Evolutionary conservation across 768 basidiomycete genomes (phyloP).

Genomic region (Hericium alpestre): DNA sequence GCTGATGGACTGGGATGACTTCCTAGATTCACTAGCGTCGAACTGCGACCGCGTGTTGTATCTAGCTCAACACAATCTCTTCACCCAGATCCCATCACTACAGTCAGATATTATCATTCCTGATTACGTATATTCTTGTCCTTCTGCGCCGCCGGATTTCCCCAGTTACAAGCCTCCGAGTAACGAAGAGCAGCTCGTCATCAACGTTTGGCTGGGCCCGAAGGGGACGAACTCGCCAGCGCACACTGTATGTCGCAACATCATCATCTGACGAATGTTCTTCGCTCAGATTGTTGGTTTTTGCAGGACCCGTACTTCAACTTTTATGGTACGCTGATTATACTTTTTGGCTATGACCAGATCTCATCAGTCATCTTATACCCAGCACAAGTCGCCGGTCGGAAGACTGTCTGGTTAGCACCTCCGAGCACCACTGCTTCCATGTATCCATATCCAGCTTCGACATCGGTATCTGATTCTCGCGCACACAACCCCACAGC

Average conservation of each 20-base stretch:
- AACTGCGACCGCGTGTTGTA: constrained; percentile 37
- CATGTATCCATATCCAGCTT: constrained; percentile 50
- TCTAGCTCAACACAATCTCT: constrained; percentile 84
- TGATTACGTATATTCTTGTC: constrained; percentile 74
- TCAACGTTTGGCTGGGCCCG: constrained; percentile 82
- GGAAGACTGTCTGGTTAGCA: constrained; percentile 88
- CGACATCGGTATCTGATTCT: constrained; percentile 3
- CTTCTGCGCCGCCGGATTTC: constrained; percentile 30
- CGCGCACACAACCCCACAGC: constrained; percentile 27
- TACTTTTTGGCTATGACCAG: not conserved
- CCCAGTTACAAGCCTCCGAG: constrained; percentile 52
- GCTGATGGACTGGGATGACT: constrained; percentile 68
- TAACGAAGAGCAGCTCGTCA: constrained; percentile 53
- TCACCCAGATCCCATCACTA: constrained; percentile 75
- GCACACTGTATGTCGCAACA: constrained; percentile 56
- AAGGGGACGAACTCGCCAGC: constrained; percentile 75
- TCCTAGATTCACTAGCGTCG: constrained; percentile 40
- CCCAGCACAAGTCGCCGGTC: constrained; percentile 78
- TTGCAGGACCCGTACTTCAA: constrained; percentile 88
- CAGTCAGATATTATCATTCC: constrained; percentile 71
- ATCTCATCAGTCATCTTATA: not conserved
- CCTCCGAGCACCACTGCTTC: constrained; percentile 44
- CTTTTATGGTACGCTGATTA: constrained; percentile 56
- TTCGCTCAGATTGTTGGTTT: not conserved
- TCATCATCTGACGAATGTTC: constrained; percentile 1